phyloP scores from a whole-genome alignment of 768 basidiomycete species.

The Boletus huronensis region DNA sequence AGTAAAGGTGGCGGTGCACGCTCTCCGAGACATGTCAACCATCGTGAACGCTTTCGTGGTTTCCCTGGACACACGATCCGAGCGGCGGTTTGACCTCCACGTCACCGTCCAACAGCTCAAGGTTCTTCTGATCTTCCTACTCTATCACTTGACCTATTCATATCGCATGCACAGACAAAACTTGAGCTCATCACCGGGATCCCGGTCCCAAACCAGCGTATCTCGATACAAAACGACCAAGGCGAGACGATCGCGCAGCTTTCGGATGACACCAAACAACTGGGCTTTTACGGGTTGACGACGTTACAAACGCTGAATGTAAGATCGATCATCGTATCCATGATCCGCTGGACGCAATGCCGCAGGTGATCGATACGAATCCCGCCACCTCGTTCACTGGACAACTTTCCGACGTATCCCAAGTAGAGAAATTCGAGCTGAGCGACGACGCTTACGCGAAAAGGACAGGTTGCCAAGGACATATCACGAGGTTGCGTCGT shows the following conservation, averaged over 20 bases:
- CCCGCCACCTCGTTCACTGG: slow-evolving; percentile 76
- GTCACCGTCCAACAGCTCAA: slow-evolving; percentile 78
- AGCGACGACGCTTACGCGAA: slow-evolving; percentile 77
- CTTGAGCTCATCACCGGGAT: slow-evolving; percentile 93
- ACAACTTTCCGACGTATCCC: slow-evolving; percentile 77
- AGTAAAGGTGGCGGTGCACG: too few relatives aligned
- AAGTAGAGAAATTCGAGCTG: slow-evolving; percentile 92
- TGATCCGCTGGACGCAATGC: slow-evolving; percentile 37
- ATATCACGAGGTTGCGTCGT: neutral
- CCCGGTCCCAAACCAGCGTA: slow-evolving; percentile 63
- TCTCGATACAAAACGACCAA: slow-evolving; percentile 61
- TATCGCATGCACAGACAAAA: slow-evolving; percentile 49
- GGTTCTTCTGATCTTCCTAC: slow-evolving; percentile 39
- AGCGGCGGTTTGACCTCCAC: slow-evolving; percentile 77
- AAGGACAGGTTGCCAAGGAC: slow-evolving; percentile 56
- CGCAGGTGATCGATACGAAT: slow-evolving; percentile 55
- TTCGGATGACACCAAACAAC: slow-evolving; percentile 59
- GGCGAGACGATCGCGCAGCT: slow-evolving; percentile 50
- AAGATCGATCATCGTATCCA: slow-evolving; percentile 16
- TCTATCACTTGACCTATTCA: neutral
- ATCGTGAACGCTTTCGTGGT: slow-evolving; percentile 70
- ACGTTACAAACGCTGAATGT: slow-evolving; percentile 85
- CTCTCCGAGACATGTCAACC: slow-evolving; percentile 34
- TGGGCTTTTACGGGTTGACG: slow-evolving; percentile 71
- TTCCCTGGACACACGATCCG: slow-evolving; percentile 88